Conservation (phyloP, 2,329 filamentous ascomycete genomes). For the Aspergillus flavus region DNA sequence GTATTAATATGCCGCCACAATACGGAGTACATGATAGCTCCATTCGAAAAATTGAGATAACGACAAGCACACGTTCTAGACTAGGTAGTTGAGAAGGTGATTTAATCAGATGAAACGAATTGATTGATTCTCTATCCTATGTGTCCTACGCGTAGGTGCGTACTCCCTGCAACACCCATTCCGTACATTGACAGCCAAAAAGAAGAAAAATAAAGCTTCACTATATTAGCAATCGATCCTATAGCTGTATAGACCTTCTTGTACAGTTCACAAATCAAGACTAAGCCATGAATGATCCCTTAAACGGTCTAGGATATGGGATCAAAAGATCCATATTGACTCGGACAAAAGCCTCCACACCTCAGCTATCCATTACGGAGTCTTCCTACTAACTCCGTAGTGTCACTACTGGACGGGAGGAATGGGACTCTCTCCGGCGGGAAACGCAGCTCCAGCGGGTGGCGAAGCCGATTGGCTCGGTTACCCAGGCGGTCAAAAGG, state of each 20-base stretch:
- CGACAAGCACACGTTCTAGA: not conserved
- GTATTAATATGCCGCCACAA: too few species aligned
- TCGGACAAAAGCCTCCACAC: not conserved
- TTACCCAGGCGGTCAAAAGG: slow-evolving; percentile 21
- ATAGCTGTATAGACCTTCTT: not conserved
- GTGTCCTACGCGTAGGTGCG: not conserved
- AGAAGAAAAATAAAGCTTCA: not conserved
- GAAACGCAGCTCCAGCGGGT: not conserved
- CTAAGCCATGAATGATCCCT: not conserved
- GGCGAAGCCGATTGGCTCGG: slow-evolving; percentile 15
- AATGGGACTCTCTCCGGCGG: not conserved
- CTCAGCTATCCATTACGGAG: not conserved
- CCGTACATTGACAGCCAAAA: not conserved
- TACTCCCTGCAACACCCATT: not conserved
- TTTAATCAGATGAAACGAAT: not conserved
- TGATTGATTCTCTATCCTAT: not conserved
- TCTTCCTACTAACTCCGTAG: slow-evolving; percentile 4
- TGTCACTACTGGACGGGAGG: not conserved
- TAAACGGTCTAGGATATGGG: not conserved
- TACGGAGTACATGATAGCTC: too few species aligned
- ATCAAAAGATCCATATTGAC: not conserved
- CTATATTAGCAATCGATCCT: not conserved
- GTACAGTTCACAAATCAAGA: not conserved
- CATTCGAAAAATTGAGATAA: not conserved
- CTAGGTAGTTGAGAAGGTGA: not conserved